A percentile compares a stretch with the other conserved stretches of the same genome.
These are phyloP conservation scores for Boletellus emodensis DNA, from an alignment of 768 basidiomycete species.

Conservation along the genomic window DNA sequence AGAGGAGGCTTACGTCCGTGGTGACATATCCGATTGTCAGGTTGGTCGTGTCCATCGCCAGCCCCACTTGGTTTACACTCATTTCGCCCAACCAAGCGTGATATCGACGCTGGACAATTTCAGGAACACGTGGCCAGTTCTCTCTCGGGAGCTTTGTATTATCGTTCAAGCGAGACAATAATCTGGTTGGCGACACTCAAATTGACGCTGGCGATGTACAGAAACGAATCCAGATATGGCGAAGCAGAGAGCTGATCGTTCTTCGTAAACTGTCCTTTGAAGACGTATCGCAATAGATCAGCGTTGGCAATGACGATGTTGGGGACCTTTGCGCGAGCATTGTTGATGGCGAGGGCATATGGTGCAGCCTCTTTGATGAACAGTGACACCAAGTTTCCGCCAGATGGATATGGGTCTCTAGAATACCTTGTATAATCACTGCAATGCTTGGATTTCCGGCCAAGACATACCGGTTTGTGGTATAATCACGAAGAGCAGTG, in stretches of 20 bases:
- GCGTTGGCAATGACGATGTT: slow-evolving; percentile 65
- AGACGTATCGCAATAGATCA: slow-evolving; percentile 62
- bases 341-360: slow-evolving; percentile 56
- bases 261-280: slow-evolving; percentile 66
- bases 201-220: slow-evolving; percentile 55
- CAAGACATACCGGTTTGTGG: slow-evolving; percentile 49
- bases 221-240: slow-evolving; percentile 64
- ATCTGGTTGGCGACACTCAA: slow-evolving; percentile 50
- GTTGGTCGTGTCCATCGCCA: slow-evolving; percentile 40
- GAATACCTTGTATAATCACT: not conserved
- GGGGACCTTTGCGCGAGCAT: slow-evolving; percentile 55
- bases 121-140: too few relatives aligned
- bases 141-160: too few relatives aligned
- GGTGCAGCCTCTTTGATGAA: slow-evolving; percentile 54
- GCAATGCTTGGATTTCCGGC: not conserved
- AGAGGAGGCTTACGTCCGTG: slow-evolving; percentile 45
- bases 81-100: slow-evolving; percentile 57
- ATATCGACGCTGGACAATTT: slow-evolving; percentile 47
- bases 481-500: slow-evolving; percentile 73
- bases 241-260: slow-evolving; percentile 77
- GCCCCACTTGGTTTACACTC: slow-evolving; percentile 29
- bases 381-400: slow-evolving; percentile 55
- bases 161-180: slow-evolving; percentile 50
- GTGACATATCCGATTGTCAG: slow-evolving; percentile 77
- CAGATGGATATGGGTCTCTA: slow-evolving; percentile 61